Evolutionary conservation across 257 asterid genomes (phyloP).

Genomic region (Gentiana macrophylla): DNA sequence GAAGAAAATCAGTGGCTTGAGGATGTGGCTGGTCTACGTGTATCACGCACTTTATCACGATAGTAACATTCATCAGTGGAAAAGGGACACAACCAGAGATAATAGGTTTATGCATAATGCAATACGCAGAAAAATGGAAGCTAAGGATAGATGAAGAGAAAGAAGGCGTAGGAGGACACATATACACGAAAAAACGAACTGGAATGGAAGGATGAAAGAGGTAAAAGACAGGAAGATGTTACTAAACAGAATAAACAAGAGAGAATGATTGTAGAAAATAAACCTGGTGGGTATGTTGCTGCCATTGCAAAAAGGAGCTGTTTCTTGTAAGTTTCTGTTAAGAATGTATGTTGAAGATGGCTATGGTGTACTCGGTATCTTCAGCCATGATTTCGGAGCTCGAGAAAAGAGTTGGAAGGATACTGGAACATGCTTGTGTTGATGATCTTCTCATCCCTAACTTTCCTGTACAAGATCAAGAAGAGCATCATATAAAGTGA

Average conservation of each 20-base stretch:
- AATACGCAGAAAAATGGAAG: conserved; percentile 58
- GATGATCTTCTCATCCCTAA: conserved; percentile 63
- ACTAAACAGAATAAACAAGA: conserved; percentile 37
- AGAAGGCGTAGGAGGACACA: conserved; percentile 16
- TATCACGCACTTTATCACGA: conserved; percentile 55
- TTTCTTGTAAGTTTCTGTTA: conserved; percentile 59
- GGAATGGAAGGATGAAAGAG: conserved; percentile 52
- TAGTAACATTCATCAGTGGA: conserved; percentile 49
- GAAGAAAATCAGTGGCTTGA: conserved; percentile 63
- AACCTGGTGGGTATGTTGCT: conserved; percentile 43
- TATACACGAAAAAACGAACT: conserved; percentile 23
- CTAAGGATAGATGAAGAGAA: conserved; percentile 28
- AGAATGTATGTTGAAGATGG: conserved; percentile 46
- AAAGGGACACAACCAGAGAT: conserved; percentile 48
- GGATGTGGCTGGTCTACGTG: conserved; percentile 43
- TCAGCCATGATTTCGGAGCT: conserved; percentile 72
- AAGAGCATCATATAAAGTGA: conserved; percentile 36
- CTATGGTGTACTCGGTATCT: conserved; percentile 45
- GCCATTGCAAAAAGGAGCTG: conserved; percentile 60
- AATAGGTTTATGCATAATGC: conserved; percentile 48
- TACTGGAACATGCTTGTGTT: conserved; percentile 50
- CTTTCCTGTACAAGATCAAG: conserved; percentile 39
- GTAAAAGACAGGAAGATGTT: conserved; percentile 28
- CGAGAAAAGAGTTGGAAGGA: conserved; percentile 63
- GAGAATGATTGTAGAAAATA: conserved; percentile 43